These are phyloP conservation scores for Raphanus hybrid DNA, from an alignment of 441 rosid species.

Conservation along the genomic window DNA sequence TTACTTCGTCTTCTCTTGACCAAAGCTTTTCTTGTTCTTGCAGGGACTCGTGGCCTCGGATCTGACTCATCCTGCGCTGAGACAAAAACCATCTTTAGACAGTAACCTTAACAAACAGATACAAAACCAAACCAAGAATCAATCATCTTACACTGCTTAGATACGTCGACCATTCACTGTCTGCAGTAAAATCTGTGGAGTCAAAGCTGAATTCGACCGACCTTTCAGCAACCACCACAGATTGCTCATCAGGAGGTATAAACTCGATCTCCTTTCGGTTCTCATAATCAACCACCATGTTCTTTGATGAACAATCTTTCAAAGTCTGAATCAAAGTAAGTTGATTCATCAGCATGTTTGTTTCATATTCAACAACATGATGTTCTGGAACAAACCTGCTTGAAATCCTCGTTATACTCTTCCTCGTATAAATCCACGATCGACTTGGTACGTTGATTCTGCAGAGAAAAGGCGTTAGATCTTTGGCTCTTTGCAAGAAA, in stretches of 20 bases:
- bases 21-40: constrained; percentile 34
- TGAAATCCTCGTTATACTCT: constrained; percentile 43
- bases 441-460: constrained; percentile 34
- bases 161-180: constrained; percentile 40
- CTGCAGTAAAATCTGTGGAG: constrained; percentile 33
- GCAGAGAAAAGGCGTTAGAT: constrained; percentile 16
- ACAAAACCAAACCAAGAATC: constrained; percentile 13
- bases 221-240: constrained; percentile 49
- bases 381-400: constrained; percentile 29
- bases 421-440: constrained; percentile 38
- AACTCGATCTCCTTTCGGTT: constrained; percentile 18
- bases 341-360: constrained; percentile 11
- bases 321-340: constrained; percentile 12
- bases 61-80: constrained; percentile 46
- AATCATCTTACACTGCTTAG: constrained; percentile 50
- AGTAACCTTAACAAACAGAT: constrained; percentile 21
- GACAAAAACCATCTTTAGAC: constrained; percentile 11
- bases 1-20: constrained; percentile 40
- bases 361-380: constrained; percentile 11
- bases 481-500: constrained; percentile 38
- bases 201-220: neutral
- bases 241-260: constrained; percentile 57
- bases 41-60: constrained; percentile 32
- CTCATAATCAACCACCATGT: neutral
- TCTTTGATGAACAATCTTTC: constrained; percentile 28